phyloP scores from a whole-genome alignment of 768 basidiomycete genomes.

The Suillus clintonianus region DNA sequence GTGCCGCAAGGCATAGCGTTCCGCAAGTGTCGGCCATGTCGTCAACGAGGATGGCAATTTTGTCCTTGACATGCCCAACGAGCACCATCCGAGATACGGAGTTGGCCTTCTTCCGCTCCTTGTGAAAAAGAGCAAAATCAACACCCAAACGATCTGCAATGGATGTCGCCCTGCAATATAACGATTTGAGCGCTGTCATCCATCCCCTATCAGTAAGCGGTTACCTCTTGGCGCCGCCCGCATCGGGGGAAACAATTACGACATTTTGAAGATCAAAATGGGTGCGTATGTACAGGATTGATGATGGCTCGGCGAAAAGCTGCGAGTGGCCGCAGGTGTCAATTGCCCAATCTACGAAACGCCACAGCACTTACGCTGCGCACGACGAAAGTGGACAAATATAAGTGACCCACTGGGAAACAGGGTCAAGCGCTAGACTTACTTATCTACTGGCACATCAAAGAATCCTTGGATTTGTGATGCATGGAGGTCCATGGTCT shows the following conservation, averaged over 20 bases:
- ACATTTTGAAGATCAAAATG: conserved; percentile 84
- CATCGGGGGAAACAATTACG: conserved; percentile 97
- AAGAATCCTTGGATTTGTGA: conserved; percentile 99
- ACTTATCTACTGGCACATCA: conserved; percentile 99
- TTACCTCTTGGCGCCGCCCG: conserved; percentile 96
- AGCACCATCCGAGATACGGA: conserved; percentile 94
- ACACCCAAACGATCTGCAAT: conserved; percentile 95
- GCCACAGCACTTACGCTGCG: conserved; percentile 50
- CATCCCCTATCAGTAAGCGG: conserved; percentile 13
- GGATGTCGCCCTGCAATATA: conserved; percentile 78
- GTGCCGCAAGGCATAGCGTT: conserved; percentile 89
- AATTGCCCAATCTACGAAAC: conserved; percentile 13
- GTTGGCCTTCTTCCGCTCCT: conserved; percentile 97
- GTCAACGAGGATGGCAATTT: conserved; percentile 93
- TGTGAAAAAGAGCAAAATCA: conserved; percentile 98
- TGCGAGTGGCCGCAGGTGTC: conserved; percentile 33
- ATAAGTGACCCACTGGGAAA: conserved; percentile 16
- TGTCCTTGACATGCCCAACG: conserved; percentile 90
- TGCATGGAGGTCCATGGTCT: conserved; percentile 99
- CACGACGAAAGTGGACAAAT: conserved; percentile 3
- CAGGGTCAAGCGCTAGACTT: conserved; percentile 39
- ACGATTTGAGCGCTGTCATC: conserved; percentile 14
- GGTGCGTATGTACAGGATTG: conserved; percentile 91
- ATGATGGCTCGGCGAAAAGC: conserved; percentile 96
- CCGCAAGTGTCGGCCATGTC: conserved; percentile 99